These are phyloP conservation scores for Macrolepiota albuminosa DNA, from an alignment of 768 basidiomycete genomes.

Conservation along the genomic window DNA sequence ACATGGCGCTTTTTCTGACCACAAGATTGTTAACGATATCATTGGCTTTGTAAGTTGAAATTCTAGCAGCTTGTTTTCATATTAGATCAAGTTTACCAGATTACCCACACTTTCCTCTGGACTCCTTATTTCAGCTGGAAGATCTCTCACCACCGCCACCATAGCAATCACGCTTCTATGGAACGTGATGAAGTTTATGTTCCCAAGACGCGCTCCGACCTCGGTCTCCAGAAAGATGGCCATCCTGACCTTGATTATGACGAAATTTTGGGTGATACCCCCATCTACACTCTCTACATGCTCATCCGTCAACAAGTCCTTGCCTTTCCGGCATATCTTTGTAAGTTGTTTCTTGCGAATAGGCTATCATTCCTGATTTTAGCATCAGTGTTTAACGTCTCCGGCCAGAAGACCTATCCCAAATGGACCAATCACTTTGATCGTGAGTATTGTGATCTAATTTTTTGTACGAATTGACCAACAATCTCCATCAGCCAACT, in stretches of 20 bases:
- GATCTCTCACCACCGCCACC: conserved; percentile 49
- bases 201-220: conserved; percentile 55
- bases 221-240: conserved; percentile 40
- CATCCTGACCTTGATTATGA: conserved; percentile 41
- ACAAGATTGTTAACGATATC: conserved; percentile 42
- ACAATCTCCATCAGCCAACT: conserved; percentile 34
- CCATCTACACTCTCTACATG: conserved; percentile 52
- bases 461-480: not conserved
- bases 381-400: conserved; percentile 53
- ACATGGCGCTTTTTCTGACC: conserved; percentile 50
- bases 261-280: conserved; percentile 56
- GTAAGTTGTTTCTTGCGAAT: conserved; percentile 43
- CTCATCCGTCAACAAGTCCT: conserved; percentile 53
- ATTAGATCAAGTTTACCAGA: conserved; percentile 18
- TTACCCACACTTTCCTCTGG: conserved; percentile 43
- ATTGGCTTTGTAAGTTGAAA: conserved; percentile 42
- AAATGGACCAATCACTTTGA: conserved; percentile 63
- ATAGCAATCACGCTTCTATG: conserved; percentile 47
- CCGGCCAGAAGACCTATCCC: conserved; percentile 54
- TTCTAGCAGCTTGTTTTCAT: conserved; percentile 7
- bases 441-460: conserved; percentile 32
- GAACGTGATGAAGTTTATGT: conserved; percentile 57
- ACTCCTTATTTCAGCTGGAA: conserved; percentile 53
- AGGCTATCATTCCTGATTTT: conserved; percentile 45
- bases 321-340: conserved; percentile 57